Evolutionary conservation across 495 filamentous ascomycete species (phyloP).

Genomic region (Trichoderma parareesei): DNA sequence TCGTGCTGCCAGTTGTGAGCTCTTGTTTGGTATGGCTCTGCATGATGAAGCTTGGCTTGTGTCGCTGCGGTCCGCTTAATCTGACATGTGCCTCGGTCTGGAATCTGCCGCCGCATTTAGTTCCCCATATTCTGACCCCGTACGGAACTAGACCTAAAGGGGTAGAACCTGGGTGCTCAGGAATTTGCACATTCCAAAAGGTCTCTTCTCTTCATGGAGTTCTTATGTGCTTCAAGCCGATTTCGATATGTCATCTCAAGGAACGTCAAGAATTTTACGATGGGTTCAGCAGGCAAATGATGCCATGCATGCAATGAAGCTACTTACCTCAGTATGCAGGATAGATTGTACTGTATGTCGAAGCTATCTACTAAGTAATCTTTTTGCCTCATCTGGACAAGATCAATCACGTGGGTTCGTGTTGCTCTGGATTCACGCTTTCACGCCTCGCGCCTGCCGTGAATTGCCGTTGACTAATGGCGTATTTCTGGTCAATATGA

Average conservation of each 20-base stretch:
- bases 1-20: not conserved
- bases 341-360: not conserved
- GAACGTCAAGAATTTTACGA: too few species aligned
- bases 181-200: too few species aligned
- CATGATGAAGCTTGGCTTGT: not conserved
- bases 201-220: too few species aligned
- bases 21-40: not conserved
- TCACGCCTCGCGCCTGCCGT: conserved; percentile 5
- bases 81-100: conserved; percentile 10
- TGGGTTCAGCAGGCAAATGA: not conserved
- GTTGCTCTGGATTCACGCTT: not conserved
- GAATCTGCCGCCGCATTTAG: not conserved
- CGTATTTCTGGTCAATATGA: not conserved
- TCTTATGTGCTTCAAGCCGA: too few species aligned
- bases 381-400: not conserved
- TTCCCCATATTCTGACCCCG: not conserved
- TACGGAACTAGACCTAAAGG: not conserved
- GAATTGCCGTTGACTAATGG: not conserved
- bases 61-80: not conserved
- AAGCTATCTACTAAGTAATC: not conserved
- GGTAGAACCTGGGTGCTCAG: too few species aligned
- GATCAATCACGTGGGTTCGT: not conserved
- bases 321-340: not conserved
- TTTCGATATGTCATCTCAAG: too few species aligned
- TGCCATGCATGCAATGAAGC: not conserved